Base-by-base conservation (phyloP, 495 filamentous ascomycete genomes). In the Tuber umbilicatum region DNA sequence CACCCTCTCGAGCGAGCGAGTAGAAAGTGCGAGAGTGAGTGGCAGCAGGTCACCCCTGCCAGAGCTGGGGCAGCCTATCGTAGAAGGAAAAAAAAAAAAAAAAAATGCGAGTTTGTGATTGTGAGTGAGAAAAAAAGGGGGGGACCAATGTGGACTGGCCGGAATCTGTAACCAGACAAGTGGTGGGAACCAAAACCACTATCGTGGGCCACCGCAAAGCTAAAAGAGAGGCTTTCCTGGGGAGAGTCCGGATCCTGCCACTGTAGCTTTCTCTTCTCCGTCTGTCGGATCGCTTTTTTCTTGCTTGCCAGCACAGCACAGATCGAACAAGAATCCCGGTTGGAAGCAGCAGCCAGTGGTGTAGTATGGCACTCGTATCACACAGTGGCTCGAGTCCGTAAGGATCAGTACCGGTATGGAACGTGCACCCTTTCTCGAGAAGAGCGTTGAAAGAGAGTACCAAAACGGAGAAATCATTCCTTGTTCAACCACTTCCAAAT, bases 391-490 rank as follows among this genome's bases (percentile, higher is more conserved):
- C 55, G 31, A 31, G 55, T 64, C n/a, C 7, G 23, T 55, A 27
- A n/a, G 47, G 47, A 55, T 64, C 55, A 31, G 55, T 31, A 31
- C 17, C 27, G 7, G 55, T 27, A 31, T 31, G 55, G 55, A 64
- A 64, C 55, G 55, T 64, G 55, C 55, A 64, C 47, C 9, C 47
- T n/a, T n/a, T 55, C 47, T n/a, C 23, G 47, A 55, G n/a, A 55
- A n/a, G 21, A 55, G 27, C 14, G 55, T 31, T 17, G n/a, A 64
- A 64, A 27, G 12, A 64, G 27, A 27, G 55, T 31, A 31, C n/a
- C 55, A 31, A 64, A 64, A 64, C 55, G 31, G 55, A 31, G 55
- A n/a, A 64, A 31, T 64, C 31, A 64, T 64, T 64, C 47, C 47
- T 2, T 55, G 23, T 55, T 55, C 47, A n/a, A 55, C 47, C 47